phyloP scores from a whole-genome alignment of 768 basidiomycete species.

The Cyclocybe cylindracea region DNA sequence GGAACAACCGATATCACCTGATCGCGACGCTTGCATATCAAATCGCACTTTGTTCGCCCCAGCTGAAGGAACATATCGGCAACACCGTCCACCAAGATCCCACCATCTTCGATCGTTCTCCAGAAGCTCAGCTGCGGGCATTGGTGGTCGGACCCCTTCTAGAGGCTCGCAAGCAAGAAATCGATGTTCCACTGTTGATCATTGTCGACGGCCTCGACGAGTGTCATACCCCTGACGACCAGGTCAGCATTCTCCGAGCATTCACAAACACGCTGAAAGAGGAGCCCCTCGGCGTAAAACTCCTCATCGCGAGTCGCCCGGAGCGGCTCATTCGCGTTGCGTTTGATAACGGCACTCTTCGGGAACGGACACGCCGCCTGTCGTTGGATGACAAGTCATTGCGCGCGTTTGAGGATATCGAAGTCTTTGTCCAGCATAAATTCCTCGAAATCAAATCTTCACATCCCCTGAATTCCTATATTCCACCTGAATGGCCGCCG shows the following conservation, averaged over 20 bases:
- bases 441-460: neutral
- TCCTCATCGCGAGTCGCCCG: neutral
- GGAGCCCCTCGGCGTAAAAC: neutral
- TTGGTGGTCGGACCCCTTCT: neutral
- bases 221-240: neutral
- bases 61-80: neutral
- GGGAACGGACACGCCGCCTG: neutral
- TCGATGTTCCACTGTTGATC: neutral
- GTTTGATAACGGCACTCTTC: neutral
- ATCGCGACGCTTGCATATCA: conserved; percentile 1
- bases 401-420: neutral
- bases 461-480: neutral
- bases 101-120: neutral
- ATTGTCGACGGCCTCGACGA: neutral
- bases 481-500: neutral
- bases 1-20: neutral
- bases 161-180: neutral
- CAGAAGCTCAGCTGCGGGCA: neutral
- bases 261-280: neutral
- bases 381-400: neutral
- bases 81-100: neutral
- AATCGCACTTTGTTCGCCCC: neutral
- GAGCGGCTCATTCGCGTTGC: neutral
- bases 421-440: neutral
- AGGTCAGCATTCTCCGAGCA: neutral